Base-by-base conservation (phyloP, 805 yeast genomes). In the Metschnikowia borealis region DNA sequence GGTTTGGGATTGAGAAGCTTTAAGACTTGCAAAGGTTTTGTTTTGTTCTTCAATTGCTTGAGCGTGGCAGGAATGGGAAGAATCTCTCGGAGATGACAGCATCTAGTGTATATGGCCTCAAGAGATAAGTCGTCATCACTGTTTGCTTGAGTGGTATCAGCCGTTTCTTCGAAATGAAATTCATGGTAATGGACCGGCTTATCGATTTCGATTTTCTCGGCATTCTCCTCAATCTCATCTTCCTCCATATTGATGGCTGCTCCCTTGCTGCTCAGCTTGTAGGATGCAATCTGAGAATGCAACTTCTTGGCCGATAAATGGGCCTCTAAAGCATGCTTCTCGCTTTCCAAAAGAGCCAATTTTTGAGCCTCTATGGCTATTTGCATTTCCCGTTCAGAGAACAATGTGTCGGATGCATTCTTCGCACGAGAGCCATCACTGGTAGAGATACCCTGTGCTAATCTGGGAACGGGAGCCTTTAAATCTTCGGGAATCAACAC, bases 241-340 rank as follows among this genome's bases (percentile, higher is more conserved):
- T 60, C 62, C 18, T 63, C 65, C 21, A 54, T 55, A 10, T 36
- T 39, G 11, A 48, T 48, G 20, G 36, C 42, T 8, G 50, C 45
- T 15, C 43, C 26, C 33, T 48, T 48, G 33, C 18, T 43, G 14
- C 47, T 37, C 21, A 39, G 34, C 54, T 69, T 81, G 60, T 70
- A 82, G 36, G 67, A 69, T 1, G 73, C 56, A 10, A 85, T 88
- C 66, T 87, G 94, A 43, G 71, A 70, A 0, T 90, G 90, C 38
- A 85, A 79, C 61, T 86, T 71, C 55, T 79, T 78, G 1, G 92
- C 95, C 3, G 88, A 80, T 32, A 72, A 62, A 65, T 86, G 89
- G 0, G 94, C 92, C 61, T 86, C 92, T 46, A 80, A 78, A 2
- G 89, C 89, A 67, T 85, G 92, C 53, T 79, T 82, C 31, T 78